These are phyloP conservation scores for Pythium dissotocum DNA, from an alignment of 352 stramenopile species.

Conservation along the genomic window DNA sequence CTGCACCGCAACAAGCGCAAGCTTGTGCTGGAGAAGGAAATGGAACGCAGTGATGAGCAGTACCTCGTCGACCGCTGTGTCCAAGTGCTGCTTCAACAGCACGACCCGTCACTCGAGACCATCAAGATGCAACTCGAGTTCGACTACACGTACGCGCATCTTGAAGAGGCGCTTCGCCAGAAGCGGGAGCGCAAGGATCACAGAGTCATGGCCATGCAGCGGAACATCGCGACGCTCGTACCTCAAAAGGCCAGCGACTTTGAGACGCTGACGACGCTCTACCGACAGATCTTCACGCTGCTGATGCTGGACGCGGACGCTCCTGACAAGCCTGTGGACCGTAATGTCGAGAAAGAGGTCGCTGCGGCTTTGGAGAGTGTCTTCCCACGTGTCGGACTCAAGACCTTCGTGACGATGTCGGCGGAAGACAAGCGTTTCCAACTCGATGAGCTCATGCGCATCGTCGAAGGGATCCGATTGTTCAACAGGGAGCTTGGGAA, in stretches of 20 bases:
- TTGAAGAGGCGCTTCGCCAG: constrained; percentile 69
- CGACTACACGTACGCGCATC: constrained; percentile 89
- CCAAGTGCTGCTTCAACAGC: constrained; percentile 64
- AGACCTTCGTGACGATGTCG: constrained; percentile 90
- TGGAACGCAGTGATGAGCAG: constrained; percentile 70
- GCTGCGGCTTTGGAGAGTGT: constrained; percentile 93
- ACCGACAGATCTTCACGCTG: constrained; percentile 88
- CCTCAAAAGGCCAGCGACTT: constrained; percentile 83
- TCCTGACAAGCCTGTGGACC: constrained; percentile 46
- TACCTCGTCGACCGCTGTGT: constrained; percentile 81
- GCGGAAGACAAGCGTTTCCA: constrained; percentile 91
- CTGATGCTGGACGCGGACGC: constrained; percentile 69
- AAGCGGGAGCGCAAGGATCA: constrained; percentile 59
- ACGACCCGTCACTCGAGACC: constrained; percentile 87
- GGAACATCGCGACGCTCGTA: constrained; percentile 76
- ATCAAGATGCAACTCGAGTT: constrained; percentile 96
- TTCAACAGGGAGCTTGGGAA: constrained; percentile 93
- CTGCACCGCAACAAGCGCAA: constrained; percentile 64
- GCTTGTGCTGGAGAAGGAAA: constrained; percentile 74
- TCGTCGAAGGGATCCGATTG: constrained; percentile 92
- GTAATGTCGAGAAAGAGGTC: constrained; percentile 82
- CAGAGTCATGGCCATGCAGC: constrained; percentile 63
- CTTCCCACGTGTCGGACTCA: constrained; percentile 93
- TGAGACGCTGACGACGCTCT: constrained; percentile 90
- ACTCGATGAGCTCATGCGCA: constrained; percentile 89